phyloP scores from a whole-genome alignment of 1,284 basidiomycete species.

The Moesziomyces aphidis region DNA sequence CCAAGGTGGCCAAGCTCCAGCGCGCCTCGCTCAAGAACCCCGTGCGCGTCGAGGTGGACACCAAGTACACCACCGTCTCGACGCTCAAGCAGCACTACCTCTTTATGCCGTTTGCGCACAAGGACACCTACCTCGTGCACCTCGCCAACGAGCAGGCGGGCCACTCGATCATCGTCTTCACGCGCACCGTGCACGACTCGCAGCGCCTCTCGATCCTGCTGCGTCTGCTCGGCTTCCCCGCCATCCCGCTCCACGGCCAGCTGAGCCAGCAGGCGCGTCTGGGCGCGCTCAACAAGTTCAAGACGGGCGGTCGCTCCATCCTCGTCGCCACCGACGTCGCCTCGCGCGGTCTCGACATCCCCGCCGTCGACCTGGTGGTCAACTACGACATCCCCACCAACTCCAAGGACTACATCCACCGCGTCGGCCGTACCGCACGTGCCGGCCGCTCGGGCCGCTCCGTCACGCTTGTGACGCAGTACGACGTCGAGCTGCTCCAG shows the following conservation, averaged over 20 bases:
- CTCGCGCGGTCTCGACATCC: constrained; percentile 92
- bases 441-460: constrained; percentile 95
- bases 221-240: constrained; percentile 90
- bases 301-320: constrained; percentile 89
- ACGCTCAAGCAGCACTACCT: constrained; percentile 96
- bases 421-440: constrained; percentile 95
- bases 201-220: constrained; percentile 89
- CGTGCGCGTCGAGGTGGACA: constrained; percentile 88
- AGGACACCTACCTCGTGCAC: constrained; percentile 91
- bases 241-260: constrained; percentile 95
- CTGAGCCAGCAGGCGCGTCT: constrained; percentile 92
- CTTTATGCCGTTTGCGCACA: constrained; percentile 90
- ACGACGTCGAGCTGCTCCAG: constrained; percentile 96
- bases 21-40: constrained; percentile 95
- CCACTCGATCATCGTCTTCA: constrained; percentile 96
- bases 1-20: constrained; percentile 96
- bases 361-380: constrained; percentile 94
- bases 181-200: constrained; percentile 93
- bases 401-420: constrained; percentile 99
- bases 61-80: constrained; percentile 97
- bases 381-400: constrained; percentile 98
- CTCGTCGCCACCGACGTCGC: constrained; percentile 97
- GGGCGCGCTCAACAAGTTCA: constrained; percentile 96
- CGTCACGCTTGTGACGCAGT: constrained; percentile 96
- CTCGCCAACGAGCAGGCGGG: constrained; percentile 89